Percentiles rank a stretch among this genome's conserved stretches.
Conservation (phyloP, 352 stramenopile genomes). For the Pythium sp. region DNA sequence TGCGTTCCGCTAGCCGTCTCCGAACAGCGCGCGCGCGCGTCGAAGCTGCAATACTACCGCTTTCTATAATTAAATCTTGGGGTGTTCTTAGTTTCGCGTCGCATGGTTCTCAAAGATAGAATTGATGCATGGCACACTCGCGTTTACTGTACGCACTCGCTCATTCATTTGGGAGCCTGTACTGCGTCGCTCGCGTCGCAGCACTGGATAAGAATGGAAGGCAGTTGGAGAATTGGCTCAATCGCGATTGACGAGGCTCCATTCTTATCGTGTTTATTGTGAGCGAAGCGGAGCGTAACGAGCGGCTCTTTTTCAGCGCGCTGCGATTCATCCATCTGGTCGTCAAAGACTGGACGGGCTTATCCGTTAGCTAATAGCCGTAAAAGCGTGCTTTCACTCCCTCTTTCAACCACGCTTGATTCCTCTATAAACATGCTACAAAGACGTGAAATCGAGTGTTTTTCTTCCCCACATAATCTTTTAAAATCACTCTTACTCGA, state of each 20-base stretch:
- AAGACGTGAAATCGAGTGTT: no score
- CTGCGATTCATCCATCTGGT: constrained; percentile 10
- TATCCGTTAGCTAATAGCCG: constrained; percentile 8
- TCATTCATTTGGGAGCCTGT: constrained; percentile 1
- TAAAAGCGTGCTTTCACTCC: not conserved
- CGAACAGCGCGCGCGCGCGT: not conserved
- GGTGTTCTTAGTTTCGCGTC: not conserved
- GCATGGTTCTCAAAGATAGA: not conserved
- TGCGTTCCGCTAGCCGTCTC: not conserved
- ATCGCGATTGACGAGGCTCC: constrained; percentile 10
- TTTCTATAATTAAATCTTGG: not conserved
- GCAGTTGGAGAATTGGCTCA: constrained; percentile 4
- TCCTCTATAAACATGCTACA: not conserved
- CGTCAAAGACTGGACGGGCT: constrained; percentile 2
- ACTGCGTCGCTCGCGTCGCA: not conserved
- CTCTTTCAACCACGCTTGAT: not conserved
- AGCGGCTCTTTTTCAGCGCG: constrained; percentile 5
- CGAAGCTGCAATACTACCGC: not conserved
- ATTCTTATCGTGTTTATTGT: not conserved
- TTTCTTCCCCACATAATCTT: not conserved
- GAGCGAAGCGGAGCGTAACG: not conserved
- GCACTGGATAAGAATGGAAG: constrained; percentile 9
- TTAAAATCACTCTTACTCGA: not conserved
- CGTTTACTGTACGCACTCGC: not conserved
- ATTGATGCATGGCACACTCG: not conserved